These are phyloP conservation scores for Cruciata laevipes DNA, from an alignment of 257 asterid species.

Conservation along the genomic window DNA sequence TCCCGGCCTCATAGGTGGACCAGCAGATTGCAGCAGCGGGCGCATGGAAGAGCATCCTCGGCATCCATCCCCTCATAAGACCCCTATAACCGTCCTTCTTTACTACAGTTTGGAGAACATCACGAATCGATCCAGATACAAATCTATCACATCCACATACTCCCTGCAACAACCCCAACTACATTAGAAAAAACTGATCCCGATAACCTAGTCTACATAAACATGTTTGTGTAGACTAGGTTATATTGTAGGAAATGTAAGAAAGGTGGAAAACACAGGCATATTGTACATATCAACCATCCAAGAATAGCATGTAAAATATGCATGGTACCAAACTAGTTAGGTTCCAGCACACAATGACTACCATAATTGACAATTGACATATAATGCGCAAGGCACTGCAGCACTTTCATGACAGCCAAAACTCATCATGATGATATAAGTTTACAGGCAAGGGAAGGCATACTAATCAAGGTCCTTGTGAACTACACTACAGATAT, in stretches of 20 bases:
- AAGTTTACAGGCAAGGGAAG: not conserved
- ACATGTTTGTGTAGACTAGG: not conserved
- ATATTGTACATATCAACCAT: not conserved
- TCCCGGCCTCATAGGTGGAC: constrained; percentile 93
- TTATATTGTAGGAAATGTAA: not conserved
- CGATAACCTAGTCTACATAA: not conserved
- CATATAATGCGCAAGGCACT: not conserved
- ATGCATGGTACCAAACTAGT: not conserved
- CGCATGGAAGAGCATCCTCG: constrained; percentile 98
- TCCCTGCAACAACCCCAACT: constrained; percentile 49
- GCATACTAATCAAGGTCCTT: not conserved
- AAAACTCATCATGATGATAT: not conserved
- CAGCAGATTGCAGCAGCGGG: constrained; percentile 99
- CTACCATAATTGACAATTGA: not conserved
- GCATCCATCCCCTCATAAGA: constrained; percentile 92
- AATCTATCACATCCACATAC: constrained; percentile 96
- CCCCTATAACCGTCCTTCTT: constrained; percentile 89
- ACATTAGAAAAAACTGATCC: not conserved
- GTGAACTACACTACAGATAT: not conserved
- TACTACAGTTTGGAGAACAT: constrained; percentile 59
- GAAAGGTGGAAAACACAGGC: not conserved
- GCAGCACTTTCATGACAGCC: not conserved
- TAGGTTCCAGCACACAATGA: not conserved
- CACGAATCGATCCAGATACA: constrained; percentile 55
- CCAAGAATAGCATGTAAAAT: not conserved